Evolutionary conservation across 495 filamentous ascomycete genomes (phyloP), one percentile per base, ranked within the genome.

Genomic region (Darksidea phi): DNA sequence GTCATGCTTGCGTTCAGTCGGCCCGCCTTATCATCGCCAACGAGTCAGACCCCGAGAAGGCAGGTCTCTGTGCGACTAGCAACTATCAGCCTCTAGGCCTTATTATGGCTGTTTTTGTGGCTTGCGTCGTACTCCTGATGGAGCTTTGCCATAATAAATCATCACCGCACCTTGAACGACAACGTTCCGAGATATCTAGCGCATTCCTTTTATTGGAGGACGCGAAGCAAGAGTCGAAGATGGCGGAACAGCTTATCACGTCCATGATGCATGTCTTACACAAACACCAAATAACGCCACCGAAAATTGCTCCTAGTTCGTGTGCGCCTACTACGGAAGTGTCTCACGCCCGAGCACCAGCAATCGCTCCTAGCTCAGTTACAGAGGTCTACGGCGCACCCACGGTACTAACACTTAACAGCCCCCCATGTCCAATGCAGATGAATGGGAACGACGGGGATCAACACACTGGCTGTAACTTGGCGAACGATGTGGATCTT

Each of bases 41-140:
- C 1, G 71, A 77, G 41, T 50, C 57, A 45, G 58, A 67, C 17
- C 47, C 75, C 6, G 42, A 64, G 53, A 7, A 36, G 53, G 6
- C 65, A 65, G 41, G 41, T 6, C 41, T 43, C 15, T n/a, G 41
- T 20, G 18, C 3, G 15, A 43, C 3, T 43, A 15, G 5, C 5
- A 4, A 6, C 1, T 60, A 73, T 21, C 70, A 62, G 8, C 65
- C 71, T 18, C 57, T 73, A 0, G 73, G 66, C 20, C 67, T 79
- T 8, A 72, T 80, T 68, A 70, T 77, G 43, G 73, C 75, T 37
- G 75, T 80, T 0, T 80, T 80, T 57, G 74, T 79, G 70, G 76
- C 79, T 13, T 72, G 71, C n/a, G 75, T 77, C 4, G 76, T 76
- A 6, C 49, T 80, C 2, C 48, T 82, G 10, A 74, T 79, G 36